These are phyloP conservation scores for Leucosporidium creatinivorum DNA, from an alignment of 768 basidiomycete species.

Conservation along the genomic window DNA sequence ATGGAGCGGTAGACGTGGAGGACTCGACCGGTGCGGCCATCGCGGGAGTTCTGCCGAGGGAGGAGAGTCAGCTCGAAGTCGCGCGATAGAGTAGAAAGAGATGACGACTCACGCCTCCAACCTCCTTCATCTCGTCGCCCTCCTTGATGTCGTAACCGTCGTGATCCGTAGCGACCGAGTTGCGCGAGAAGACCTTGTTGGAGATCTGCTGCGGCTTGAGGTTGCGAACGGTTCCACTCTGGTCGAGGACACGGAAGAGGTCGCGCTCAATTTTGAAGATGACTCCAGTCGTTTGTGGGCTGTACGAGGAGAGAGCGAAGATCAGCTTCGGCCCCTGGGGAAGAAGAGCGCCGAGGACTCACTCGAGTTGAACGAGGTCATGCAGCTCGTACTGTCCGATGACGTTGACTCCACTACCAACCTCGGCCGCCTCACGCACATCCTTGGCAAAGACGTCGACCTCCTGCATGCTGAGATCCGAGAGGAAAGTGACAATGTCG, in stretches of 20 bases:
- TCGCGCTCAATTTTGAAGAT: slow-evolving; percentile 96
- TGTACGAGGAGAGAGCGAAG: slow-evolving; percentile 40
- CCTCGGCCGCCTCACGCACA: slow-evolving; percentile 91
- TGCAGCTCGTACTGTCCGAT: slow-evolving; percentile 93
- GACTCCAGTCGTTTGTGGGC: slow-evolving; percentile 87
- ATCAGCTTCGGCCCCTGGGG: slow-evolving; percentile 20
- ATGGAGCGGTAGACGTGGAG: slow-evolving; percentile 90
- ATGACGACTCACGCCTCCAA: slow-evolving; percentile 61
- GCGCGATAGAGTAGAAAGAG: not conserved
- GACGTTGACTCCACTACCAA: slow-evolving; percentile 80
- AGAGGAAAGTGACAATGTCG: slow-evolving; percentile 87
- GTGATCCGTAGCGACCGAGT: slow-evolving; percentile 80
- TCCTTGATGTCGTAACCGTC: slow-evolving; percentile 77
- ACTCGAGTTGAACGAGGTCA: slow-evolving; percentile 95
- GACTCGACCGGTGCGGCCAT: slow-evolving; percentile 81
- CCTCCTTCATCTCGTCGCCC: slow-evolving; percentile 88
- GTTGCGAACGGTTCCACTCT: slow-evolving; percentile 77
- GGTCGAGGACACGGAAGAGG: slow-evolving; percentile 91
- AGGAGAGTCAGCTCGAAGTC: not conserved
- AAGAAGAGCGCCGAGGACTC: slow-evolving; percentile 41
- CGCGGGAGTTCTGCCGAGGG: slow-evolving; percentile 23
- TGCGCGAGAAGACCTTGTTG: slow-evolving; percentile 73
- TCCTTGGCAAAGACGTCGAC: slow-evolving; percentile 97
- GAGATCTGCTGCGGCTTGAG: slow-evolving; percentile 86
- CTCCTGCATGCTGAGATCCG: slow-evolving; percentile 96